These are phyloP conservation scores for Sclerotiophoma versabilis DNA, from an alignment of 2,329 filamentous ascomycete genomes.

Conservation along the genomic window DNA sequence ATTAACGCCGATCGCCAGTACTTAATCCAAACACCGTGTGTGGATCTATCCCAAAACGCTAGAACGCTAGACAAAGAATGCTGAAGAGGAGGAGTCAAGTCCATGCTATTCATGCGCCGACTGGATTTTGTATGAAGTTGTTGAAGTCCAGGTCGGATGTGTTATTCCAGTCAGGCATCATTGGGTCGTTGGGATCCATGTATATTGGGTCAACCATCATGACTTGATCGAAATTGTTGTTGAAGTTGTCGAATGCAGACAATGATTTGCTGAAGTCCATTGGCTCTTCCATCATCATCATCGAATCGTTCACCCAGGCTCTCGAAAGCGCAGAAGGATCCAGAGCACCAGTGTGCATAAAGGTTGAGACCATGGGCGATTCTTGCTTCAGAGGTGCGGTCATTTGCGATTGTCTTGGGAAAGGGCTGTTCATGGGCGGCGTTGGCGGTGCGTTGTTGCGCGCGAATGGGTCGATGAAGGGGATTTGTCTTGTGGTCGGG, in stretches of 20 bases:
- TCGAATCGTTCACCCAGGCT: slow-evolving; percentile 42
- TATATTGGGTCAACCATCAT: slow-evolving; percentile 45
- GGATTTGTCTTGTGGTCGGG: slow-evolving; percentile 44
- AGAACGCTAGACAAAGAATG: slow-evolving; percentile 43
- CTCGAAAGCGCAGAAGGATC: slow-evolving; percentile 42
- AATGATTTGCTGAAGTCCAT: slow-evolving; percentile 47
- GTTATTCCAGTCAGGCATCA: slow-evolving; percentile 47
- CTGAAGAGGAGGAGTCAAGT: slow-evolving; percentile 24
- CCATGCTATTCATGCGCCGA: slow-evolving; percentile 38
- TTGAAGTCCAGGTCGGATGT: slow-evolving; percentile 46
- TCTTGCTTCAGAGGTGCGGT: slow-evolving; percentile 43
- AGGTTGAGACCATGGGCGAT: slow-evolving; percentile 38
- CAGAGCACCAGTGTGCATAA: slow-evolving; percentile 38
- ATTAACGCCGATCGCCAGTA: slow-evolving; percentile 30
- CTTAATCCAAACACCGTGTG: slow-evolving; percentile 29
- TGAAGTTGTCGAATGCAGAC: slow-evolving; percentile 42
- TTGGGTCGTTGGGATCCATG: slow-evolving; percentile 39
- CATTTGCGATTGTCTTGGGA: slow-evolving; percentile 45
- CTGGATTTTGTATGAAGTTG: slow-evolving; percentile 47
- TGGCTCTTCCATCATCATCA: slow-evolving; percentile 48
- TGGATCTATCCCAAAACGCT: slow-evolving; percentile 40
- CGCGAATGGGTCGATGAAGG: slow-evolving; percentile 41
- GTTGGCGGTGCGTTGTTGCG: slow-evolving; percentile 47
- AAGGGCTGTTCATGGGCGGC: slow-evolving; percentile 49
- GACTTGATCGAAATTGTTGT: slow-evolving; percentile 39